Conservation (phyloP, 192 early-diverging fungal genomes). For the Backusella macrospora region DNA sequence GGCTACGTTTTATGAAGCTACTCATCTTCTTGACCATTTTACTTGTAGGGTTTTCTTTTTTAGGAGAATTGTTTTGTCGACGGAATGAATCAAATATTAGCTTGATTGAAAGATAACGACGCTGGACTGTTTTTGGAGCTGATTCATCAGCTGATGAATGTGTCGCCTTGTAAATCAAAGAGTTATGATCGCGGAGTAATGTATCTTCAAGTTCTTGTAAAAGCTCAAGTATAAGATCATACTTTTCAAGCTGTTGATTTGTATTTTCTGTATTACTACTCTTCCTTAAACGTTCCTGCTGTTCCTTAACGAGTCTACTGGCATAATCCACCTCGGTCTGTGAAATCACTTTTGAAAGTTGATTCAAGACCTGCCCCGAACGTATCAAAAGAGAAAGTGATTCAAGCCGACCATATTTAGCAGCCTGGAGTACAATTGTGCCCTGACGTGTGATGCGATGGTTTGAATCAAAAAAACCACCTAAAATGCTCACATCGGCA, state of each 20-base stretch:
- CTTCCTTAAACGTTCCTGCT: not conserved
- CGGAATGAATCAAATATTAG: not conserved
- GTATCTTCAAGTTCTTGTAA: conserved; percentile 10
- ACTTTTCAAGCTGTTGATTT: not conserved
- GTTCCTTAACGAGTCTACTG: not conserved
- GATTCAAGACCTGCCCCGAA: not conserved
- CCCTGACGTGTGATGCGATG: conserved; percentile 22
- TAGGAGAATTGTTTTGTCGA: not conserved
- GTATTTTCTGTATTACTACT: not conserved
- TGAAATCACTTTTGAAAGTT: not conserved
- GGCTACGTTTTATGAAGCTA: not conserved
- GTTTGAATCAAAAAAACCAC: conserved; percentile 31
- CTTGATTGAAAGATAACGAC: not conserved
- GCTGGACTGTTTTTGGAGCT: not conserved
- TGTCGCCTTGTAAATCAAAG: not conserved
- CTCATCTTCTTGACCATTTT: not conserved
- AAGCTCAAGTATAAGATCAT: not conserved
- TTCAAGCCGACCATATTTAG: conserved; percentile 39
- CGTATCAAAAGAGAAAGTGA: conserved; percentile 22
- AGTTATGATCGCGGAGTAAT: not conserved
- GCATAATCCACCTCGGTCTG: conserved; percentile 12
- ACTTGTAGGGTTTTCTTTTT: not conserved
- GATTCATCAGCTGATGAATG: not conserved
- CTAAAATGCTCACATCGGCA: conserved; percentile 26
- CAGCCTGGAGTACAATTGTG: conserved; percentile 31